Base-by-base conservation (phyloP, 495 filamentous ascomycete genomes). In the Hyaloscypha bicolor region DNA sequence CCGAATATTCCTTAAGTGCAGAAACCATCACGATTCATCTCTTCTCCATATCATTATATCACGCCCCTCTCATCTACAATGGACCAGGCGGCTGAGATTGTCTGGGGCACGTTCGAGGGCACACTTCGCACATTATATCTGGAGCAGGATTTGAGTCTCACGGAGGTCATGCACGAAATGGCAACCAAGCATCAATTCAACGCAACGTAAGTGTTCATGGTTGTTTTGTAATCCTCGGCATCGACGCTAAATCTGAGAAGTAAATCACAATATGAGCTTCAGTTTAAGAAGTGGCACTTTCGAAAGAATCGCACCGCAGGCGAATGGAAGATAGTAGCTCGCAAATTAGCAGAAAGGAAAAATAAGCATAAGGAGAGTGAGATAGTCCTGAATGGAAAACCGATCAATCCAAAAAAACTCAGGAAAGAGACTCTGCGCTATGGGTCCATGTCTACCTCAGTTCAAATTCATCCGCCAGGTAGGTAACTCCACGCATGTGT, bases 251-350 rank as follows among this genome's bases (percentile, higher is more conserved):
- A 48, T 48, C 6, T 55, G 9, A 61, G 29, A 55, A 72, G 71
- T 19, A 72, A 72, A 67, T 65, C 71, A 25, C 71, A 72, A 65
- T 72, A 70, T 60, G 64, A 71, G 56, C 55, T 48, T 22, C 68
- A 71, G 22, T 62, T 71, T 33, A 68, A 65, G 56, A 65, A 67
- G 32, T 72, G 71, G 71, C 55, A 42, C 8, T 71, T 72, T 64
- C 63, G 65, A 25, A 72, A 71, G 61, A 67, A 72, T 48, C 52
- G 55, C 16, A 59, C 61, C 19, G 33, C 19, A 59, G 55, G 70
- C 19, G 55, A 69, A 37, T 72, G 70, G 70, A 70, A 64, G 55
- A 59, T 32, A 32, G 37, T 70, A 8, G 63, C 52, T 65, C 64
- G 55, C 19, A 65, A 67, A 55, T 30, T 72, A 22, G 22, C 29